Conservation (phyloP, 495 filamentous ascomycete genomes). For the Penicillium cinerascens region DNA sequence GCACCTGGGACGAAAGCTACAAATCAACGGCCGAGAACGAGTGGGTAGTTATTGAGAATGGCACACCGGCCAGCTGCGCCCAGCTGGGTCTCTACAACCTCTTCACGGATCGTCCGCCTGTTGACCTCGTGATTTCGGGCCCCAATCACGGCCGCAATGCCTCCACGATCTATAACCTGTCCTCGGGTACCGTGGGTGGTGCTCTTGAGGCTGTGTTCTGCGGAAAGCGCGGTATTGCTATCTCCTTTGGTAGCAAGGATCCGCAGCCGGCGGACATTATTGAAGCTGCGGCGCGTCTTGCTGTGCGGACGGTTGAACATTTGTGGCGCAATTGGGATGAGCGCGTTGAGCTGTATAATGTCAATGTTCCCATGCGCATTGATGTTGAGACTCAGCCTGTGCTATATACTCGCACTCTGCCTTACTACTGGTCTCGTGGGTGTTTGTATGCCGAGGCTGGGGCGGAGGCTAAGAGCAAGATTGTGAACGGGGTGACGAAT, state of each 20-base stretch:
- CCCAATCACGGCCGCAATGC: constrained; percentile 96
- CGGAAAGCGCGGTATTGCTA: constrained; percentile 68
- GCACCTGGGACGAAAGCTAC: constrained; percentile 34
- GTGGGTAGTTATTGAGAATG: constrained; percentile 85
- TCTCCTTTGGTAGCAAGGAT: constrained; percentile 77
- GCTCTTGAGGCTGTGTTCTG: constrained; percentile 90
- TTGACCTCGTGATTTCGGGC: constrained; percentile 86
- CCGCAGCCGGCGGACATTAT: constrained; percentile 70
- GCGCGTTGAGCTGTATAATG: constrained; percentile 77
- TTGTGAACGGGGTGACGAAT: constrained; percentile 12
- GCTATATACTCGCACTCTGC: constrained; percentile 72
- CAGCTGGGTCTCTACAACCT: constrained; percentile 89
- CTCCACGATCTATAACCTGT: constrained; percentile 85
- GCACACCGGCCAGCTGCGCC: constrained; percentile 80
- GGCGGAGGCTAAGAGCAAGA: constrained; percentile 8
- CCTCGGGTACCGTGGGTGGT: constrained; percentile 84
- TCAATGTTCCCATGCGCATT: constrained; percentile 74
- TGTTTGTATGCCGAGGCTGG: constrained; percentile 70
- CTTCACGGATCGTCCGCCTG: constrained; percentile 66
- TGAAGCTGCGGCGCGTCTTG: constrained; percentile 59
- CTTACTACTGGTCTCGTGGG: constrained; percentile 81
- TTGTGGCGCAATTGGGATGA: constrained; percentile 67
- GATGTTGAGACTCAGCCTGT: constrained; percentile 62
- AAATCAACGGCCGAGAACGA: constrained; percentile 43
- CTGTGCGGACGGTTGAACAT: constrained; percentile 71